Conservation (phyloP, 1,284 basidiomycete species). For the Mycena citricolor region DNA sequence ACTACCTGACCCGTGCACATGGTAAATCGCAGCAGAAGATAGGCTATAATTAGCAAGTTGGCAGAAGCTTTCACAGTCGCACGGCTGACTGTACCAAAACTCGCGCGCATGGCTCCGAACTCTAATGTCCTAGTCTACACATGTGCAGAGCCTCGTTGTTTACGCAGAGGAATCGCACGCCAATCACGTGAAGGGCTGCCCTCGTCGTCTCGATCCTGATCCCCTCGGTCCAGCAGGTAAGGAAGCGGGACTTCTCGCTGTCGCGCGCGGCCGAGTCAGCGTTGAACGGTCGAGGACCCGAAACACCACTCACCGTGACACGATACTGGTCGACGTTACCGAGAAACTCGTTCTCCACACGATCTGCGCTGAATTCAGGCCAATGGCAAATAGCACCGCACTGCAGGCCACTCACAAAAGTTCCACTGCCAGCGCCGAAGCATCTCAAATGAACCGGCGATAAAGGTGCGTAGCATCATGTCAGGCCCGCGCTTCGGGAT, state of each 20-base stretch:
- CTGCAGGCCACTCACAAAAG: constrained; percentile 70
- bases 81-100: too few species aligned
- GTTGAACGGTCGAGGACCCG: too few species aligned
- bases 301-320: constrained; percentile 12
- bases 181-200: constrained; percentile 14
- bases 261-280: too few species aligned
- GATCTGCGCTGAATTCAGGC: constrained; percentile 42
- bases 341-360: constrained; percentile 85
- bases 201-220: constrained; percentile 16
- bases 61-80: too few species aligned
- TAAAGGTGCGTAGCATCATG: constrained; percentile 62
- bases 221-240: constrained; percentile 19
- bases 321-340: constrained; percentile 55
- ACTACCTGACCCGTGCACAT: too few species aligned
- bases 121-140: too few species aligned
- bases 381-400: background rate
- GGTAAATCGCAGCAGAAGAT: too few species aligned
- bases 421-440: constrained; percentile 89
- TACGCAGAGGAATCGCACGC: constrained; percentile 17
- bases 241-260: constrained; percentile 20
- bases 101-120: too few species aligned
- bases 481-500: constrained; percentile 57
- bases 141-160: constrained; percentile 3
- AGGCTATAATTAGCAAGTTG: too few species aligned
- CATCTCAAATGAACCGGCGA: constrained; percentile 76